Percentiles rank a stretch among this genome's conserved stretches.
phyloP scores from a whole-genome alignment of 2,329 filamentous ascomycete species.

The Arachnopeziza araneosa region DNA sequence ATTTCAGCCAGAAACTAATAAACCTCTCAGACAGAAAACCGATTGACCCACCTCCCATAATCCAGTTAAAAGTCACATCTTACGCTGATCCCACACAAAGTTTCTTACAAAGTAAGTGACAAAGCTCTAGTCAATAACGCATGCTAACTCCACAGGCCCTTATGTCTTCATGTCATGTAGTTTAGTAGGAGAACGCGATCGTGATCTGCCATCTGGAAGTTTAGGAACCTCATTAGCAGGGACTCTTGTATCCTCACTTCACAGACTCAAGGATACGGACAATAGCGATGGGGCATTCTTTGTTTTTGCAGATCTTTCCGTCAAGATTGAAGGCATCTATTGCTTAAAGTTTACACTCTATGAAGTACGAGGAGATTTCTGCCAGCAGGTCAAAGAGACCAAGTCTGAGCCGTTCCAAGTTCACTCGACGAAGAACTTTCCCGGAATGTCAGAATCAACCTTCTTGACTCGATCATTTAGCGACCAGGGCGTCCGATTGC shows the following conservation, averaged over 20 bases:
- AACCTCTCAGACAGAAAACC: slow-evolving; percentile 66
- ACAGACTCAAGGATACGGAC: slow-evolving; percentile 72
- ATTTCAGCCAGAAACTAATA: neutral
- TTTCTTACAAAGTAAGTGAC: slow-evolving; percentile 51
- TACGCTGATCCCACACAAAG: slow-evolving; percentile 42
- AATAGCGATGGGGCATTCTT: slow-evolving; percentile 81
- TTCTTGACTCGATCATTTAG: slow-evolving; percentile 76
- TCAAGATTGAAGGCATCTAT: slow-evolving; percentile 67
- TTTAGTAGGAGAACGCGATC: slow-evolving; percentile 37
- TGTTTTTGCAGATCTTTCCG: slow-evolving; percentile 83
- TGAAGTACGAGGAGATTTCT: slow-evolving; percentile 48
- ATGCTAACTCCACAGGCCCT: slow-evolving; percentile 33
- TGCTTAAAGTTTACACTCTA: slow-evolving; percentile 73
- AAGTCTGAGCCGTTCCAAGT: slow-evolving; percentile 65
- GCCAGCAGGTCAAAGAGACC: slow-evolving; percentile 31
- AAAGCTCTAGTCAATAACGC: neutral
- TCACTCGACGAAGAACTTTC: slow-evolving; percentile 62
- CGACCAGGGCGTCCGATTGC: slow-evolving; percentile 78
- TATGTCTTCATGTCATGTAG: slow-evolving; percentile 45
- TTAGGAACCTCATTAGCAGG: slow-evolving; percentile 56
- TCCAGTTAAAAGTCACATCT: slow-evolving; percentile 57
- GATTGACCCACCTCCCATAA: slow-evolving; percentile 80
- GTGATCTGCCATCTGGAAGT: slow-evolving; percentile 35
- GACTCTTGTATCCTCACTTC: slow-evolving; percentile 72
- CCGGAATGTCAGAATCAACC: slow-evolving; percentile 76